Percentiles rank a stretch among this genome's conserved stretches.
Conservation (phyloP, 805 yeast species). For the Ogataea angusta region DNA sequence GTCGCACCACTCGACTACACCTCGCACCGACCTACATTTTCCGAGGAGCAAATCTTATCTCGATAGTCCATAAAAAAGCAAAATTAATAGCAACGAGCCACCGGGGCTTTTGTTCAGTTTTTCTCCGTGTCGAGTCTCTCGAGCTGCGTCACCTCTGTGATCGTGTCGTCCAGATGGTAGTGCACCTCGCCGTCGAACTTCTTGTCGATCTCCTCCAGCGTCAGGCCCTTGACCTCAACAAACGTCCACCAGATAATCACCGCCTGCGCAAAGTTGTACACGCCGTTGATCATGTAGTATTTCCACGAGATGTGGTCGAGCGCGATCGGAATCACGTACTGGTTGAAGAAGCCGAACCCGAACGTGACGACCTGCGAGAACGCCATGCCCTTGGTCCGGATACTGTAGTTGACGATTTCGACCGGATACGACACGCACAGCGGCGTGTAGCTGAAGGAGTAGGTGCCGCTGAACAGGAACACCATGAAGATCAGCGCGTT, state of each 20-base stretch:
- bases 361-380: conserved; percentile 24
- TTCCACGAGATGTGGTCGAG: conserved; percentile 24
- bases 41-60: no score
- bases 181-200: conserved; percentile 26
- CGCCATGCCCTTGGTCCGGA: conserved; percentile 30
- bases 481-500: conserved; percentile 26
- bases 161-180: conserved; percentile 5
- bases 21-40: no score
- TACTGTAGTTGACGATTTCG: conserved; percentile 24
- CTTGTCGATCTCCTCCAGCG: conserved; percentile 30
- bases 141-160: not conserved
- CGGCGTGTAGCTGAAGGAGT: conserved; percentile 28
- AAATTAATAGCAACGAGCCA: not conserved
- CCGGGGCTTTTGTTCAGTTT: not conserved
- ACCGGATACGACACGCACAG: conserved; percentile 27
- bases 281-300: conserved; percentile 26
- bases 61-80: not conserved
- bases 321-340: conserved; percentile 32
- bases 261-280: conserved; percentile 23
- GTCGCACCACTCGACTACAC: no score
- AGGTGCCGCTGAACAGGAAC: conserved; percentile 25
- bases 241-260: conserved; percentile 23
- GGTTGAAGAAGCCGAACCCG: conserved; percentile 27
- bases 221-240: conserved; percentile 28
- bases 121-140: conserved; percentile 4